Evolutionary conservation across 495 filamentous ascomycete species (phyloP), one percentile per base, ranked within the genome.

Genomic region (Pyrenula massariospora): DNA sequence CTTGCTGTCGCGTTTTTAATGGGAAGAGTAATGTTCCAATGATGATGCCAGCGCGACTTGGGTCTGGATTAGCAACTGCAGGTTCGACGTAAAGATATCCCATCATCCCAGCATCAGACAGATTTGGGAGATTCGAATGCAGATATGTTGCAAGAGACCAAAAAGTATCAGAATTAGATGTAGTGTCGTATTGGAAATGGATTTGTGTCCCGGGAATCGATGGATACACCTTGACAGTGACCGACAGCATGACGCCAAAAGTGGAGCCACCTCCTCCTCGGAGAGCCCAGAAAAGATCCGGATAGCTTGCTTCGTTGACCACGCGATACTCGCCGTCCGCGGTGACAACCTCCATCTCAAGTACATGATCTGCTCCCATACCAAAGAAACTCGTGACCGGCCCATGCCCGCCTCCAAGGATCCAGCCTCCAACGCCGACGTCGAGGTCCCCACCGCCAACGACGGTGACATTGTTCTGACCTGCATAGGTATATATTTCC

Each of bases 251-350:
- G 50, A 81, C 64, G 19, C 73, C 79, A 58, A 74, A 79, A 0
- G 65, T 61, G 47, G 64, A 64, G 8, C 65, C 65, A 23, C 69
- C 69, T 20, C 70, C 71, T n/a, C 72, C 72, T 10, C 71, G 66
- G 51, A 73, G 60, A 12, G 69, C 69, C 55, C 72, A 82, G 69
- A 80, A 83, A 15, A 81, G 74, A 22, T 83, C 79, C 0, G 77
- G 57, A 57, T 82, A 76, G 50, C 67, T 64, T n/a, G 63, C 61
- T 1, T 68, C 56, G 56, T 74, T 74, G 22, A 74, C 76, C 0
- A 67, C 74, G 0, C 65, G 60, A 5, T 73, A 64, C 22, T 62
- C 49, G 3, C 77, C 78, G 25, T 76, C 71, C 3, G 77, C 72
- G 0, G 76, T 79, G 31, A 81, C 66, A 36, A 80, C 76, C 3